Base-by-base conservation (phyloP, 331 rosid genomes). In the Malus hybrid region DNA sequence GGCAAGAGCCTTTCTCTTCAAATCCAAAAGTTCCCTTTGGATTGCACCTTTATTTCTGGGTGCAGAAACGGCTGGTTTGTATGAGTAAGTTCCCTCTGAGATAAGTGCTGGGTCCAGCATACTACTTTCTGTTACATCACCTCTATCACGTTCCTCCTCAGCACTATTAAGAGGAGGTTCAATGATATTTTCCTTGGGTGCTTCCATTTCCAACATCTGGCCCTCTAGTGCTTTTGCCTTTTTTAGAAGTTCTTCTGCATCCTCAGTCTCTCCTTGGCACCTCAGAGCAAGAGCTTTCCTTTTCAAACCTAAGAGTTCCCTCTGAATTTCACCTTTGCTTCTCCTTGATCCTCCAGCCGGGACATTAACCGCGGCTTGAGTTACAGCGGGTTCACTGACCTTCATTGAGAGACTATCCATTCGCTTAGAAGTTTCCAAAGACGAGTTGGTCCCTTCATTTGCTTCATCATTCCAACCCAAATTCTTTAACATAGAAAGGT, bases 251-350 rank as follows among this genome's bases (percentile, higher is more conserved):
- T 95, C 97, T 26, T 92, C 99, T 22, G 96, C 96, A 64, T 87
- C 97, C 72, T 90, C 97, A 20, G 77, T 78, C 61, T 92, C 91
- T 75, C 99, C 99, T 82, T 92, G 93, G 11, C 97, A 97, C 86
- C 93, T 95, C 80, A 95, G 80, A 79, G 97, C 87, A 73, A 89
- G 90, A 76, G 97, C 92, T 80, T 90, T 89, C 75, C 97, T 89
- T 89, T 92, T 95, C 81, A 95, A 81, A 60, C 89, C 89, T 87
- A 95, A 87, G 55, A 95, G 93, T 84, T 95, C 99, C 85, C 89
- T 89, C 82, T 95, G 97, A 75, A 92, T 79, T 84, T 92, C 97
- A 81, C 66, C 75, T 81, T 82, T 95, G 82, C 90, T 89, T 87
- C 71, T 86, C 74, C 91, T 86, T 57, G 87, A 81, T 44, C 75